phyloP scores from a whole-genome alignment of 768 basidiomycete species.

The Rhizopogon vulgaris region DNA sequence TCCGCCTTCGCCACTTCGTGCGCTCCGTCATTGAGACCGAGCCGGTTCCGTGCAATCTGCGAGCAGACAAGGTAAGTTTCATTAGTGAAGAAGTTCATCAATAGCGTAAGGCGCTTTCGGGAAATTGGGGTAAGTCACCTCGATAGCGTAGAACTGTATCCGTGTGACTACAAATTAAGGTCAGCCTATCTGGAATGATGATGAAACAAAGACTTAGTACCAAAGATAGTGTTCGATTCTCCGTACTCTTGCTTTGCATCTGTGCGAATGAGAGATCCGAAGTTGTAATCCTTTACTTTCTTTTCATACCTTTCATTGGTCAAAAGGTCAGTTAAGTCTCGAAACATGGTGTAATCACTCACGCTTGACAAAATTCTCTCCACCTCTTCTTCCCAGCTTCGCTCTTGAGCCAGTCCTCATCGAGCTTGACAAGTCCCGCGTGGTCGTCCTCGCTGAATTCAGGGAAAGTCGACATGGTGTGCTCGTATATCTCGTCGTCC shows the following conservation, averaged over 20 bases:
- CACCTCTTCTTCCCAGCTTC: slow-evolving; percentile 81
- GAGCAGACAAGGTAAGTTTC: not conserved
- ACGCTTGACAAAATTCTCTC: slow-evolving; percentile 40
- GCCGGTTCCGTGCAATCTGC: slow-evolving; percentile 86
- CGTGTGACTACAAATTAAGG: slow-evolving; percentile 11
- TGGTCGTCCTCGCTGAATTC: slow-evolving; percentile 54
- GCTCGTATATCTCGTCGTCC: slow-evolving; percentile 88
- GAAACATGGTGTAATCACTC: not conserved
- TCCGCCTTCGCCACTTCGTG: slow-evolving; percentile 78
- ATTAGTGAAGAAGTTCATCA: not conserved
- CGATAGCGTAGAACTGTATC: slow-evolving; percentile 85
- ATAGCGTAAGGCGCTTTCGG: not conserved
- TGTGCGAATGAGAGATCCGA: slow-evolving; percentile 88
- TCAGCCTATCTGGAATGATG: slow-evolving; percentile 6
- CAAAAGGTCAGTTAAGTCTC: not conserved
- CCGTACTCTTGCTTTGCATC: slow-evolving; percentile 78
- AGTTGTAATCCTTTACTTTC: slow-evolving; percentile 91
- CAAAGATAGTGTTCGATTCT: slow-evolving; percentile 92
- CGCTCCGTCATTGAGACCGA: slow-evolving; percentile 83
- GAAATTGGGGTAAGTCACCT: slow-evolving; percentile 41
- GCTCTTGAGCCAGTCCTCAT: slow-evolving; percentile 94
- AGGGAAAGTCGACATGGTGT: slow-evolving; percentile 74
- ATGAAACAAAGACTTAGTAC: slow-evolving; percentile 28
- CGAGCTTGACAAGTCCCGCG: slow-evolving; percentile 47
- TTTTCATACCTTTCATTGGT: slow-evolving; percentile 66